Evolutionary conservation across 768 basidiomycete species (phyloP).

Genomic region (Lactarius psammicola): DNA sequence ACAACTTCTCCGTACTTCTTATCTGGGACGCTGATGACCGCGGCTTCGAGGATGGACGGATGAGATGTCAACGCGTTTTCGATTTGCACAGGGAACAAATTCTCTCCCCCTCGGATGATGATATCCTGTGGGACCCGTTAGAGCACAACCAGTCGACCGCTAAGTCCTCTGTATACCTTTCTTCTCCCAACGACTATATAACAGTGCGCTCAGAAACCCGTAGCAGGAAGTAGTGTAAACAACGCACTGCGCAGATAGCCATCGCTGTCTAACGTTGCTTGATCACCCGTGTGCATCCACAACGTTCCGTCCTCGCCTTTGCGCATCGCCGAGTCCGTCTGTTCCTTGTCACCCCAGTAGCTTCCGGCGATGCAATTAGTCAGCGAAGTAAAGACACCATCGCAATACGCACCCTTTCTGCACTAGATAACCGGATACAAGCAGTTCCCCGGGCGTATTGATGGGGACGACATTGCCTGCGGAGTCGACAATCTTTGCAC

Average conservation of each 20-base stretch:
- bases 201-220: not conserved
- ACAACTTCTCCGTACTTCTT: slow-evolving; percentile 71
- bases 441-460: slow-evolving; percentile 71
- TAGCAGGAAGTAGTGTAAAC: not conserved
- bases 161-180: slow-evolving; percentile 50
- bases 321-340: slow-evolving; percentile 60
- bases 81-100: slow-evolving; percentile 82
- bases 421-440: slow-evolving; percentile 70
- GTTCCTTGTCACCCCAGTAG: slow-evolving; percentile 74
- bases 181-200: slow-evolving; percentile 69
- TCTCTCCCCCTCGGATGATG: slow-evolving; percentile 87
- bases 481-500: slow-evolving; percentile 64
- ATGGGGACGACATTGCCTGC: slow-evolving; percentile 66
- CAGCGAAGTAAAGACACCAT: slow-evolving; percentile 1
- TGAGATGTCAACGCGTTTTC: slow-evolving; percentile 67
- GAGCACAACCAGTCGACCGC: not conserved
- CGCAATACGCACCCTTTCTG: slow-evolving; percentile 64
- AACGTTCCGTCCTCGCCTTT: slow-evolving; percentile 50
- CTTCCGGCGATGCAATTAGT: slow-evolving; percentile 39
- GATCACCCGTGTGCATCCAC: slow-evolving; percentile 87
- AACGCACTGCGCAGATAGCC: slow-evolving; percentile 70
- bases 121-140: slow-evolving; percentile 51
- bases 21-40: slow-evolving; percentile 71
- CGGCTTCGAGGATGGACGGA: slow-evolving; percentile 63
- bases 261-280: slow-evolving; percentile 77